Evolutionary conservation across 129 eudicot genomes (phyloP).

Genomic region (Helianthus annuus): HanXRQr2.0-SUNRISE NC_035444.2:61419497-61419996

Average conservation of each 20-base stretch:
- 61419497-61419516: constrained; percentile 87
- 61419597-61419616: neutral
- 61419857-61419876: neutral
- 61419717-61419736: constrained; percentile 74
- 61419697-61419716: constrained; percentile 2
- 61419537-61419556: constrained; percentile 45
- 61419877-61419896: neutral
- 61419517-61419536: constrained; percentile 83
- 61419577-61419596: constrained; percentile 15
- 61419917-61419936: constrained; percentile 9
- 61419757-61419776: constrained; percentile 66
- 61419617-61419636: neutral
- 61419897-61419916: neutral
- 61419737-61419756: constrained; percentile 65
- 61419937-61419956: constrained; percentile 61
- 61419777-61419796: constrained; percentile 82
- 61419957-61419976: constrained; percentile 60
- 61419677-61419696: neutral
- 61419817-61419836: constrained; percentile 25
- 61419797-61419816: constrained; percentile 94
- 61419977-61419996: constrained; percentile 84
- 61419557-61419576: constrained; percentile 6
- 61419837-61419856: constrained; percentile 15
- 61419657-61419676: neutral
- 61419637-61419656: neutral